These are phyloP conservation scores for Setaria viridis DNA, from an alignment of 202 grass and related monocot species.

Conservation along the genomic window DNA sequence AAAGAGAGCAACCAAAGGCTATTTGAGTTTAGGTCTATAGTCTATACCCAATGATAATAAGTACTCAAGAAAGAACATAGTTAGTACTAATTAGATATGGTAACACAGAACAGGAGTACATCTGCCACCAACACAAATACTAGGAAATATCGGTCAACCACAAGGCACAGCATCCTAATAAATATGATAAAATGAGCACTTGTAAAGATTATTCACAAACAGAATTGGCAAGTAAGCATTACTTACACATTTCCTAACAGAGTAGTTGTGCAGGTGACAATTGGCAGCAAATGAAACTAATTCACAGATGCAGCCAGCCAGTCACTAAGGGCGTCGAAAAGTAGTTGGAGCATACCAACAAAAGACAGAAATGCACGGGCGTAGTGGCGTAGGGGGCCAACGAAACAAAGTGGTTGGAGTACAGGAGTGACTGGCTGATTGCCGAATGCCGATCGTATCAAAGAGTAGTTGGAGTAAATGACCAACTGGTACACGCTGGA, in stretches of 20 bases:
- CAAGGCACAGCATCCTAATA: not conserved
- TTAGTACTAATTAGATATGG: not conserved
- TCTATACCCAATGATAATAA: not conserved
- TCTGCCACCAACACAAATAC: not conserved
- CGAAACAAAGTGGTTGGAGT: slow-evolving; percentile 45
- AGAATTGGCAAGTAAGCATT: slow-evolving; percentile 15
- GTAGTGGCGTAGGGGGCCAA: not conserved
- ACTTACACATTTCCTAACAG: slow-evolving; percentile 3
- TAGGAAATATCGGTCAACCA: not conserved
- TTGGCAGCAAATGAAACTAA: slow-evolving; percentile 38
- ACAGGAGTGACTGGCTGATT: slow-evolving; percentile 18
- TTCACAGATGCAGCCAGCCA: not conserved
- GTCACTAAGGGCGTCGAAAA: slow-evolving; percentile 19
- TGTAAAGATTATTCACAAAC: slow-evolving; percentile 35
- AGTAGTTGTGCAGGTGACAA: slow-evolving; percentile 37
- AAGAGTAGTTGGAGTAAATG: slow-evolving; percentile 45
- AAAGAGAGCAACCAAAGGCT: not conserved
- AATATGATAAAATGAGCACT: not conserved
- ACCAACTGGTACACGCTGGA: slow-evolving; percentile 41
- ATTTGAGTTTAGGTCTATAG: not conserved
- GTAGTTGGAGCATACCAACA: slow-evolving; percentile 50
- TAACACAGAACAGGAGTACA: not conserved
- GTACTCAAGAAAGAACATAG: not conserved
- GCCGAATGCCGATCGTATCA: slow-evolving; percentile 16
- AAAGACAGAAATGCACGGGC: slow-evolving; percentile 45